A percentile compares a stretch with the other conserved stretches of the same genome.
Evolutionary conservation across 78 protist genomes (phyloP).

Genomic region (Dictyostelium brefeldianum): DNA sequence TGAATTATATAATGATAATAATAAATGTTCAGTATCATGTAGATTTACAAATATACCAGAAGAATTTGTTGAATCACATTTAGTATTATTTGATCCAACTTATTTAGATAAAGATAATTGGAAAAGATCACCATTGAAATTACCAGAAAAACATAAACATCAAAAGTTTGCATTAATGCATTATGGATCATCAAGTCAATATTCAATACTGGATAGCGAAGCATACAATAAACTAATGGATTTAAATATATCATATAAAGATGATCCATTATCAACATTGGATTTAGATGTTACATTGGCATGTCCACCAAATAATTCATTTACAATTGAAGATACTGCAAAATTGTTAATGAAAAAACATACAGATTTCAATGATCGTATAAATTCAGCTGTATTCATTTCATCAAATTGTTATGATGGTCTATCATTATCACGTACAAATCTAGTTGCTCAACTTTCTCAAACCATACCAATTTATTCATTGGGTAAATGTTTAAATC

Average conservation of each 20-base stretch:
- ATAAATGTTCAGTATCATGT: conserved; percentile 38
- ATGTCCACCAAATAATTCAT: conserved; percentile 29
- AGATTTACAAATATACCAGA: conserved; percentile 26
- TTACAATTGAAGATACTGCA: background rate
- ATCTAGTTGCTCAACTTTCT: background rate
- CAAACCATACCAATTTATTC: conserved; percentile 11
- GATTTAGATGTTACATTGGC: conserved; percentile 27
- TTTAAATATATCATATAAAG: background rate
- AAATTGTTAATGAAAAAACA: background rate
- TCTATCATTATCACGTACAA: conserved; percentile 25
- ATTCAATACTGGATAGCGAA: background rate
- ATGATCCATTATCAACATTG: background rate
- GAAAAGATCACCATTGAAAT: conserved; percentile 27
- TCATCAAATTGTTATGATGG: conserved; percentile 60
- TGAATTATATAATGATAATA: background rate
- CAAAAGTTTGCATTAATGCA: conserved; percentile 33
- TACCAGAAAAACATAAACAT: conserved; percentile 49
- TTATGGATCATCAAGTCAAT: conserved; percentile 12
- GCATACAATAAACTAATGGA: background rate
- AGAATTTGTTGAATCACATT: background rate
- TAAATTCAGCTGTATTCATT: conserved; percentile 23
- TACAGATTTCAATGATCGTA: background rate
- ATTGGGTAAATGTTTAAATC: conserved; percentile 33
- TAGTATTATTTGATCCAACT: conserved; percentile 48
- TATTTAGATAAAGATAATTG: conserved; percentile 39